phyloP scores from a whole-genome alignment of 805 yeast genomes.

The Nakazawaea wyomingensis region DNA sequence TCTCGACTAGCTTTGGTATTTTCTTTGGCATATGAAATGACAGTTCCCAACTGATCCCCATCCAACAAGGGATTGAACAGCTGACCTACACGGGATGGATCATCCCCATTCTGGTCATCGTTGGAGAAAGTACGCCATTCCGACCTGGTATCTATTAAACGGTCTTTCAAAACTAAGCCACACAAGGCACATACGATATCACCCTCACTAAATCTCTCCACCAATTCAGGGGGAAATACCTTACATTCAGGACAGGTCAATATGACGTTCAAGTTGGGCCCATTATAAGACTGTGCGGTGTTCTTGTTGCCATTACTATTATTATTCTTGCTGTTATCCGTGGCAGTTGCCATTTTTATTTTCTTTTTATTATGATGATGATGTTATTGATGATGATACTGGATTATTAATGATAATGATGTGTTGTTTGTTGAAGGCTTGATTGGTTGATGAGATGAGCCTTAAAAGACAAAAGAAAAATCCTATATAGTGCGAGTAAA shows the following conservation, averaged over 20 bases:
- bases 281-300: conserved; percentile 29
- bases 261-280: conserved; percentile 83
- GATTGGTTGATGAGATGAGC: no score
- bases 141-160: conserved; percentile 90
- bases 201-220: conserved; percentile 94
- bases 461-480: background rate
- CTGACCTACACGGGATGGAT: conserved; percentile 98
- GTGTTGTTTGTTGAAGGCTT: no score
- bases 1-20: conserved; percentile 87
- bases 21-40: conserved; percentile 83
- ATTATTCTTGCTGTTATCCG: background rate
- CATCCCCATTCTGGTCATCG: conserved; percentile 97
- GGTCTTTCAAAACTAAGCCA: conserved; percentile 88
- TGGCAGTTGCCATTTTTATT: background rate
- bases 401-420: no score
- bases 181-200: conserved; percentile 98
- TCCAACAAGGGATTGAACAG: conserved; percentile 91
- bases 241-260: conserved; percentile 95
- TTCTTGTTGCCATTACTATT: background rate
- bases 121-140: conserved; percentile 99
- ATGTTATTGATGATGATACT: no score
- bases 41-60: conserved; percentile 86
- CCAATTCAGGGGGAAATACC: conserved; percentile 90
- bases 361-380: background rate
- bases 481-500: background rate